phyloP scores from a whole-genome alignment of 2,329 filamentous ascomycete genomes.

The Mariannaea elegans region DNA sequence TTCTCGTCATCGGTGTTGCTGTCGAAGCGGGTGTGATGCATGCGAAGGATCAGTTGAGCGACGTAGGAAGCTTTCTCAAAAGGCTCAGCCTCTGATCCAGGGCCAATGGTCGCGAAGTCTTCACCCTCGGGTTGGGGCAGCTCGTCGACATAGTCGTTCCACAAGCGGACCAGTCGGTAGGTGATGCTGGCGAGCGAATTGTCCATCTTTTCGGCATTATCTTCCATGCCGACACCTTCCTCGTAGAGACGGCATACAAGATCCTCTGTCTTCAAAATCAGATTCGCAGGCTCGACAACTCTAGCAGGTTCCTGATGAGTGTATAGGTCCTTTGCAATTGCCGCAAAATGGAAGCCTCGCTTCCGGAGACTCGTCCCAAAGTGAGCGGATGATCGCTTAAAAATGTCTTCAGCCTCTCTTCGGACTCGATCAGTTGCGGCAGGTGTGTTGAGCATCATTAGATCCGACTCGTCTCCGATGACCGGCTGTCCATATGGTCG shows the following conservation, averaged over 20 bases:
- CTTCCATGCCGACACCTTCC: constrained; percentile 64
- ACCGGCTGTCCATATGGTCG: constrained; percentile 49
- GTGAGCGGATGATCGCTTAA: constrained; percentile 60
- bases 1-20: constrained; percentile 49
- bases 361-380: constrained; percentile 53
- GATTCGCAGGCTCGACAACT: constrained; percentile 73
- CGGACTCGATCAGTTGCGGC: constrained; percentile 62
- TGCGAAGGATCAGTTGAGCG: constrained; percentile 78
- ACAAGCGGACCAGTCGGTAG: constrained; percentile 61
- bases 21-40: constrained; percentile 73
- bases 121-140: constrained; percentile 60
- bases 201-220: constrained; percentile 65
- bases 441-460: constrained; percentile 65
- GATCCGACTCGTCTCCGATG: constrained; percentile 58
- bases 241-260: constrained; percentile 72
- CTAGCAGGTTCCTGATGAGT: constrained; percentile 61
- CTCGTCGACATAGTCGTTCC: constrained; percentile 62
- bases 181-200: constrained; percentile 64
- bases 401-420: constrained; percentile 65
- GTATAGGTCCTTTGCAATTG: constrained; percentile 77
- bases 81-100: constrained; percentile 66
- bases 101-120: constrained; percentile 70
- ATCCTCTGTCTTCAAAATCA: constrained; percentile 81
- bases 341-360: constrained; percentile 70
- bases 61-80: constrained; percentile 82